These are phyloP conservation scores for Globisporangium splendens DNA, from an alignment of 352 stramenopile species.

Conservation along the genomic window DNA sequence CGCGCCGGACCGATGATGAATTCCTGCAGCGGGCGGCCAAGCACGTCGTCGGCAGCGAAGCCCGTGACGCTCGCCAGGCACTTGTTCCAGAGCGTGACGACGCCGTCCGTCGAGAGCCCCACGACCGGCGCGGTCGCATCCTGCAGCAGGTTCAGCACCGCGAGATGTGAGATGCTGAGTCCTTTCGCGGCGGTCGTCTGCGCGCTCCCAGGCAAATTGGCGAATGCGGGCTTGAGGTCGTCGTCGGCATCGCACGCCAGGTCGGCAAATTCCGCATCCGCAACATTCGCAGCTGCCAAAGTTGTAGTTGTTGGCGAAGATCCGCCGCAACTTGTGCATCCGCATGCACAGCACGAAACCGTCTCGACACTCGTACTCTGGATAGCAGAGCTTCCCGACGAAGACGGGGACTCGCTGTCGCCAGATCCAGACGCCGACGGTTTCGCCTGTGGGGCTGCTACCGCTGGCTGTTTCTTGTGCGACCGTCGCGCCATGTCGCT, in stretches of 20 bases:
- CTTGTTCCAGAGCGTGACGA: conserved; percentile 67
- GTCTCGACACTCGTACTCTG: too few species aligned
- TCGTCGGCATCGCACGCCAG: too few species aligned
- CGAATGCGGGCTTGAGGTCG: too few species aligned
- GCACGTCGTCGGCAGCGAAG: conserved; percentile 32
- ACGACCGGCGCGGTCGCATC: conserved; percentile 70
- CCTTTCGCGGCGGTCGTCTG: too few species aligned
- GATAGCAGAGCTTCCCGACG: not conserved
- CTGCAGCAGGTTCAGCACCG: conserved; percentile 38
- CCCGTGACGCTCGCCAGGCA: conserved; percentile 55
- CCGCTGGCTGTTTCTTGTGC: not conserved
- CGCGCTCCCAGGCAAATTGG: too few species aligned
- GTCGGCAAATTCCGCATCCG: too few species aligned
- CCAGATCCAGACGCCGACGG: conserved; percentile 5
- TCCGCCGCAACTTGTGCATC: too few species aligned
- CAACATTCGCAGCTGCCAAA: too few species aligned
- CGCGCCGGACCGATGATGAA: conserved; percentile 31
- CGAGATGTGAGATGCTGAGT: not conserved
- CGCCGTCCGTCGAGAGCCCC: conserved; percentile 42
- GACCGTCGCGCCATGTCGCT: conserved; percentile 3
- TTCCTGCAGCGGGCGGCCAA: conserved; percentile 39
- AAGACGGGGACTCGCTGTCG: too few species aligned
- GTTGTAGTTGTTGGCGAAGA: too few species aligned
- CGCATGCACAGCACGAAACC: too few species aligned
- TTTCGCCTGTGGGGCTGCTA: not conserved